phyloP scores from a whole-genome alignment of 2,329 filamentous ascomycete genomes.

The Aspergillus ochraceus region DNA sequence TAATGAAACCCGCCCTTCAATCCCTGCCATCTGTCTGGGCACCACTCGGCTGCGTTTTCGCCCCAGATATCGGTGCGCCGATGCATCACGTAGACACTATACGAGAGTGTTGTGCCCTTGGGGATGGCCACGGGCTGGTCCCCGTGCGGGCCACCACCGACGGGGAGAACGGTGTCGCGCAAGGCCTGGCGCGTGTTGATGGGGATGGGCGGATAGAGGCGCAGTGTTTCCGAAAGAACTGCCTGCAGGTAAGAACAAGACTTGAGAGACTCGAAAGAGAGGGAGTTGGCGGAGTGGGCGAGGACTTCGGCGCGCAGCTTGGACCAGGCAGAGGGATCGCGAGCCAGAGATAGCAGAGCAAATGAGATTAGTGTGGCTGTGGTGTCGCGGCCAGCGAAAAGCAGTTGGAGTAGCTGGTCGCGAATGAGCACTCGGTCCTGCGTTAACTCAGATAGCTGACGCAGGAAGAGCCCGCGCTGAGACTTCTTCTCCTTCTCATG shows the following conservation, averaged over 20 bases:
- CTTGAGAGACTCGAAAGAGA: background rate
- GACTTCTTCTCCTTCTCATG: background rate
- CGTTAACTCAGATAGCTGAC: background rate
- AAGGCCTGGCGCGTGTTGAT: conserved; percentile 71
- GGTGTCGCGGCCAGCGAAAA: conserved; percentile 79
- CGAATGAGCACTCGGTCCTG: background rate
- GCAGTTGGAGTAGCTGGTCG: conserved; percentile 40
- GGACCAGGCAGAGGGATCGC: background rate
- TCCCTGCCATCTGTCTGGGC: conserved; percentile 46
- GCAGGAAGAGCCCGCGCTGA: background rate
- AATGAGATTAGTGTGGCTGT: conserved; percentile 67
- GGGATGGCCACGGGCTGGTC: conserved; percentile 41
- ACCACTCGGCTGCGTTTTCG: conserved; percentile 44
- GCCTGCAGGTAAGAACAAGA: background rate
- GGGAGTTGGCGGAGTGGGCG: background rate
- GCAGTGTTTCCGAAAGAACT: conserved; percentile 46
- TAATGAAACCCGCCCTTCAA: conserved; percentile 52
- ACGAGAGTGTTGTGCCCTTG: conserved; percentile 46
- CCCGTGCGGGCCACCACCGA: conserved; percentile 52
- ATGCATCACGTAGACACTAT: conserved; percentile 50
- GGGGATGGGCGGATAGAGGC: conserved; percentile 73
- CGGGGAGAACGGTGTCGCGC: conserved; percentile 67
- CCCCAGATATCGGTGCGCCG: conserved; percentile 24
- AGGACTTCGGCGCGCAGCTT: background rate
- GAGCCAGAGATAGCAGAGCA: background rate